Base-by-base conservation (phyloP, 305 asterid genomes). In the Rubia tinctorum region DNA sequence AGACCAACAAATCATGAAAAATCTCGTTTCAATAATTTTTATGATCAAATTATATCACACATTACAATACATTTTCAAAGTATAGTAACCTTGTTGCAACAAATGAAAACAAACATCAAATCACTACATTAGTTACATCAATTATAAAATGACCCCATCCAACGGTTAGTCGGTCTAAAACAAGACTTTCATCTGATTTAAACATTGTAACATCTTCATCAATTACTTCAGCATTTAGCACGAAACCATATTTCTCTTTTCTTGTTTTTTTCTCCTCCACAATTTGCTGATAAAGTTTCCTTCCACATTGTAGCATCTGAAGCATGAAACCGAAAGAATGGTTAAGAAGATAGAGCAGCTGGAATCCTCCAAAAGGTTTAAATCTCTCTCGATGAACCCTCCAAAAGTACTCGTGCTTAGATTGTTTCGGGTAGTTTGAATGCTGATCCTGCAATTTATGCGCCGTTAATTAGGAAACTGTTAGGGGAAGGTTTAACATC, bases 311-410 rank as follows among this genome's bases (percentile, higher is more conserved):
- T 84, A 88, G 96, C 88, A 86, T 17, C 68, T 93, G 77, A 87
- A 84, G 87, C 88, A 80, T 34, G 97, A 91, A 76, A 82, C 96
- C 66, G 92, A 84, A 69, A 75, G 70, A 69, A 79, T 93, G 93
- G 76, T 85, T 89, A 88, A 85, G 78, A 88, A 86, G 88, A 88
- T 93, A 59, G 98, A 93, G 88, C 80, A 75, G 23, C 97, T 93
- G 39, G 96, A 93, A 84, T 22, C 82, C 66, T 80, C 96, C 22
- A 90, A 86, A 78, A 71, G 96, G 98, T 93, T 58, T 47, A 68
- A 14, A 75, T 49, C 22, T 53, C 60, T 49, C 22, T 53, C 60
- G 8, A 53, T 53, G 2, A 53, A 17, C 12, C 59, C 58, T 51
- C 9, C 7, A 6, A 30, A 30, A 58, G 2, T 53, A 44, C 55